phyloP scores from a whole-genome alignment of 2,329 filamentous ascomycete genomes.

The Fusarium sp. region DNA sequence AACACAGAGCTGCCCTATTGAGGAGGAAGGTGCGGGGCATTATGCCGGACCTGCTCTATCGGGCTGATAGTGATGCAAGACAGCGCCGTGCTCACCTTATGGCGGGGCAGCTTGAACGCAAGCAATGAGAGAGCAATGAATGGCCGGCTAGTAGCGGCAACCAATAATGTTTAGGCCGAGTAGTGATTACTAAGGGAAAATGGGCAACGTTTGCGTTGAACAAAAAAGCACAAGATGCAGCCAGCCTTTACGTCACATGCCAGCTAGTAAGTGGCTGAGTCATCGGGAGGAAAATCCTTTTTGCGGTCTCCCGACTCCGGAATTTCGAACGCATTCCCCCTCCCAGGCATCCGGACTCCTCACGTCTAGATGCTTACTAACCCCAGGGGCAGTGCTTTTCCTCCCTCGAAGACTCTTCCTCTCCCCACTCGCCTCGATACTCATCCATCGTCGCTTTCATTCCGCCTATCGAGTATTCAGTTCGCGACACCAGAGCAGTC shows the following conservation, averaged over 20 bases:
- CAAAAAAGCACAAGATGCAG: background rate
- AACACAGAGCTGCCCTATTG: conserved; percentile 46
- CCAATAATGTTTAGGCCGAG: conserved; percentile 38
- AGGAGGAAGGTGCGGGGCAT: conserved; percentile 62
- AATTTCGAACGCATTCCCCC: background rate
- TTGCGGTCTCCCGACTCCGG: background rate
- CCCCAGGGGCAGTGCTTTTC: conserved; percentile 14
- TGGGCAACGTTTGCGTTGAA: conserved; percentile 12
- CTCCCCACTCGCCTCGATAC: conserved; percentile 32
- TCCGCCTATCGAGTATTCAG: conserved; percentile 33
- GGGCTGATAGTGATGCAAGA: conserved; percentile 38
- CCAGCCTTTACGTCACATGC: background rate
- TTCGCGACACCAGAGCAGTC: conserved; percentile 17
- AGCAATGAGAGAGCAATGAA: conserved; percentile 16
- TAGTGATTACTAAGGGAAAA: conserved; percentile 40
- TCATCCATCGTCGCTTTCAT: conserved; percentile 30
- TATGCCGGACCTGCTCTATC: conserved; percentile 45
- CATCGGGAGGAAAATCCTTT: conserved; percentile 19
- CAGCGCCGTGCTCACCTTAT: conserved; percentile 38
- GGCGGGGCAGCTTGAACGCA: conserved; percentile 40
- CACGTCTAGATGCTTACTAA: conserved; percentile 32
- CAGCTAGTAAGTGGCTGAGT: background rate
- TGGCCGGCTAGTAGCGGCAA: conserved; percentile 47
- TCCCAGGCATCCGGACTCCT: background rate
- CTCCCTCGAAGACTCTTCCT: conserved; percentile 37